Evolutionary conservation across 2,329 filamentous ascomycete species (phyloP).

Genomic region (Phyllosticta capitalensis): DNA sequence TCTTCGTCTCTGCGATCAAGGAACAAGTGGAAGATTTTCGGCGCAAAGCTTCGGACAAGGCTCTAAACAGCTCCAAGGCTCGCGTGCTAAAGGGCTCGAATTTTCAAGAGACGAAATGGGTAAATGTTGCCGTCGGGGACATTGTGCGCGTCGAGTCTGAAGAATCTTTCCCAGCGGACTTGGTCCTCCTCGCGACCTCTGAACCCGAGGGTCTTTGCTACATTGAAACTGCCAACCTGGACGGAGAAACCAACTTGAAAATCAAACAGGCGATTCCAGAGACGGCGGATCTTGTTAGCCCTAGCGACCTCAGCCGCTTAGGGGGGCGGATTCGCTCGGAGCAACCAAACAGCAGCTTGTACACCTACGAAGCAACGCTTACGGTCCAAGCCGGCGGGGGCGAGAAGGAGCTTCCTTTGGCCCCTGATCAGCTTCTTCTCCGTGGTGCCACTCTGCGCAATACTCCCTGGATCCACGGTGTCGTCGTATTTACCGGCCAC

Average conservation of each 20-base stretch:
- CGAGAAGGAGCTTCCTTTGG: slow-evolving; percentile 83
- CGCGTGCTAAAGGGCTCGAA: slow-evolving; percentile 71
- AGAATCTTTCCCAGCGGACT: slow-evolving; percentile 85
- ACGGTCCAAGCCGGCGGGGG: slow-evolving; percentile 84
- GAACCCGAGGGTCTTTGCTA: slow-evolving; percentile 97
- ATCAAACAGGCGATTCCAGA: slow-evolving; percentile 97
- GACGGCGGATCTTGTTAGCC: slow-evolving; percentile 77
- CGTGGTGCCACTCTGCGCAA: slow-evolving; percentile 91
- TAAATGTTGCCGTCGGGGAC: slow-evolving; percentile 86
- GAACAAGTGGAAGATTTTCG: slow-evolving; percentile 91
- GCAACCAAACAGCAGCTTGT: slow-evolving; percentile 95
- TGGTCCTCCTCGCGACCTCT: slow-evolving; percentile 86
- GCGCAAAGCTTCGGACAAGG: slow-evolving; percentile 74
- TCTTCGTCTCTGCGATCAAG: slow-evolving; percentile 91
- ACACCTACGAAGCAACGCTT: slow-evolving; percentile 94
- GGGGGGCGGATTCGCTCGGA: slow-evolving; percentile 85
- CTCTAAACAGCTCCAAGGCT: slow-evolving; percentile 80
- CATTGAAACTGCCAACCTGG: slow-evolving; percentile 95
- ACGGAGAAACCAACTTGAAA: slow-evolving; percentile 96
- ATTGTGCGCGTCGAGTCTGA: slow-evolving; percentile 90
- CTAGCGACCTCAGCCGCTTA: slow-evolving; percentile 73
- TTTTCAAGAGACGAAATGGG: slow-evolving; percentile 86
- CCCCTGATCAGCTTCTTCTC: slow-evolving; percentile 85
- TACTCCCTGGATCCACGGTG: slow-evolving; percentile 91
- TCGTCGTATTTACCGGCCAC: slow-evolving; percentile 94